These are phyloP conservation scores for Neocallimastix lanati DNA, from an alignment of 192 early-diverging fungal genomes.

Conservation along the genomic window DNA sequence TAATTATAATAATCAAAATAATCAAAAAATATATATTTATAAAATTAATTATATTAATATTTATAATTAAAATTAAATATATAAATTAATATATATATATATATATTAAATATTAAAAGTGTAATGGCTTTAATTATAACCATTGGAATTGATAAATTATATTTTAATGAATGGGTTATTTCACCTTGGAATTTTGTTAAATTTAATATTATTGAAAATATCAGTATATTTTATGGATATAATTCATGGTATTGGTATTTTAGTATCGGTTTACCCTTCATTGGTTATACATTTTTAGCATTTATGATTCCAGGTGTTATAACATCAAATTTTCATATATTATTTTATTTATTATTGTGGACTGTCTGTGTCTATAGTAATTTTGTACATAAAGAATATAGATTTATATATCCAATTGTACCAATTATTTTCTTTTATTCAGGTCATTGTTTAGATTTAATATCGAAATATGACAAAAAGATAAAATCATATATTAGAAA, in stretches of 20 bases:
- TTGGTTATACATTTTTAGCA: constrained; percentile 59
- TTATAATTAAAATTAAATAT: too few relatives aligned
- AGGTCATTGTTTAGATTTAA: constrained; percentile 9
- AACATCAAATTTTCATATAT: neutral
- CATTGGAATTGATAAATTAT: constrained; percentile 37
- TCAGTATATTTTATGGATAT: constrained; percentile 81
- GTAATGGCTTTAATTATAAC: constrained; percentile 20
- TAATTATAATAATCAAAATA: too few relatives aligned
- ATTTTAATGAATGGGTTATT: constrained; percentile 56
- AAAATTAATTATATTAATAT: neutral
- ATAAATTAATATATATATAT: too few relatives aligned
- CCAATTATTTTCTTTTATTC: constrained; percentile 38
- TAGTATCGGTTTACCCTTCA: constrained; percentile 54
- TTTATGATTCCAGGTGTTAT: constrained; percentile 14
- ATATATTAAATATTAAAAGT: too few relatives aligned
- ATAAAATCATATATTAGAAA: neutral
- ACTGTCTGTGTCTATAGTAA: constrained; percentile 49
- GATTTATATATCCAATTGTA: constrained; percentile 78
- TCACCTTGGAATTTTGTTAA: constrained; percentile 59
- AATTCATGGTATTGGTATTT: constrained; percentile 86
- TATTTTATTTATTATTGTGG: constrained; percentile 17
- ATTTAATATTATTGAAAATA: constrained; percentile 60
- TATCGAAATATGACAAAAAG: constrained; percentile 1
- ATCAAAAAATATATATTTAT: too few relatives aligned
- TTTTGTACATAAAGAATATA: constrained; percentile 81